Conservation (phyloP, 768 basidiomycete species). For the Boletus huronensis region DNA sequence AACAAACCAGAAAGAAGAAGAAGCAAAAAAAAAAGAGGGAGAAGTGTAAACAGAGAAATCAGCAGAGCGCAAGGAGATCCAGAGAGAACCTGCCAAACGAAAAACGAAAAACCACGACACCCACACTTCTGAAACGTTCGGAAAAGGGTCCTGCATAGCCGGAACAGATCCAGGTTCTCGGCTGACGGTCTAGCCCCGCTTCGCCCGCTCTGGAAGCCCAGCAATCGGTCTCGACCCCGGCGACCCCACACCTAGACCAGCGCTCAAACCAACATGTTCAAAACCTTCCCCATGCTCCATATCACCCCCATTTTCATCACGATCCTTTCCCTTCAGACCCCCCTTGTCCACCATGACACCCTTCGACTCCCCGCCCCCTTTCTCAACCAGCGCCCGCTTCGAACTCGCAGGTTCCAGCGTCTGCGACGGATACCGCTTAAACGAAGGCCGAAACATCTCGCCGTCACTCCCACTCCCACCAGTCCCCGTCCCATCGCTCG, state of each 20-base stretch:
- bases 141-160: background rate
- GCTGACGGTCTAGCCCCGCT: conserved; percentile 14
- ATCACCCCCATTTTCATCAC: background rate
- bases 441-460: conserved; percentile 50
- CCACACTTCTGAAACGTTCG: background rate
- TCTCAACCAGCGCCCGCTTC: conserved; percentile 49
- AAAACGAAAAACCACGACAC: background rate
- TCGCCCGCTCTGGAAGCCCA: conserved; percentile 31
- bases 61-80: background rate
- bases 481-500: conserved; percentile 31
- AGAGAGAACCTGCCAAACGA: background rate
- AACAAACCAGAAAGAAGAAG: background rate
- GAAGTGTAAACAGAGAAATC: background rate
- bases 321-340: background rate
- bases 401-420: conserved; percentile 58
- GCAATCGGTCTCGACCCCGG: conserved; percentile 26
- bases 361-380: conserved; percentile 18
- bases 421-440: conserved; percentile 72
- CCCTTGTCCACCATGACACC: conserved; percentile 8
- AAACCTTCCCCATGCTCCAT: background rate
- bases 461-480: conserved; percentile 32
- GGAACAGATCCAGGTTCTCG: background rate
- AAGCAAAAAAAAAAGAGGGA: background rate
- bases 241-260: conserved; percentile 22
- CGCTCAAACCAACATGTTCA: conserved; percentile 2